Base-by-base conservation (phyloP, 805 yeast species). In the Wickerhamomyces hampshirensis region DNA sequence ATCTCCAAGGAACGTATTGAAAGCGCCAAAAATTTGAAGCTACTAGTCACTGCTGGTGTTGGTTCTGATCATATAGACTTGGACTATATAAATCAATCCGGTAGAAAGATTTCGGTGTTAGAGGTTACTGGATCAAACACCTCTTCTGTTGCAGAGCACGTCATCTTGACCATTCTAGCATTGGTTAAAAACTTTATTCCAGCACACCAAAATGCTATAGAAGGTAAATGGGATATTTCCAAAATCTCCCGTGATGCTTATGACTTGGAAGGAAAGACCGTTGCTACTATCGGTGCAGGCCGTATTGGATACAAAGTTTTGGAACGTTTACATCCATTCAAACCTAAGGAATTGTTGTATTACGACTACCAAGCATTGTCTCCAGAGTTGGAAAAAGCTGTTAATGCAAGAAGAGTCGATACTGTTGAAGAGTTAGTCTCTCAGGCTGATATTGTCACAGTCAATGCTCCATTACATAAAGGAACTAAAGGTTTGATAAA, bases 41-140 rank as follows among this genome's bases (percentile, higher is more conserved):
- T 80, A 34, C 66, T 79, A 42, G 69, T 82, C 48, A 84, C 89
- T 33, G 94, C 94, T 8, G 94, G 93, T 50, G 88, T 84, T 41
- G 94, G 94, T 10, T 79, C 87, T 15, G 93, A 84, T 57, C 93
- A 84, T 60, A 69, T 83, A 44, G 91, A 83, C 53, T 68, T 84
- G 50, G 71, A 71, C 47, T 83, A 83, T 49, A 65, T 65, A 50
- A 57, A 63, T 48, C 78, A 85, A 46, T 74, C 77, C 48, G 77
- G 73, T 46, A 65, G 66, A 41, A 71, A 75, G 43, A 74, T 84
- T 52, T 69, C 82, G 13, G 93, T 84, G 14, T 66, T 77, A 33
- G 93, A 84, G 62, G 93, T 84, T 37, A 84, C 94, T 18, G 91
- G 93, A 6, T 80, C 88, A 35, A 84, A 84, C 56, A 88, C 83